phyloP scores from a whole-genome alignment of 257 asterid genomes.

The Rhazya stricta region DNA sequence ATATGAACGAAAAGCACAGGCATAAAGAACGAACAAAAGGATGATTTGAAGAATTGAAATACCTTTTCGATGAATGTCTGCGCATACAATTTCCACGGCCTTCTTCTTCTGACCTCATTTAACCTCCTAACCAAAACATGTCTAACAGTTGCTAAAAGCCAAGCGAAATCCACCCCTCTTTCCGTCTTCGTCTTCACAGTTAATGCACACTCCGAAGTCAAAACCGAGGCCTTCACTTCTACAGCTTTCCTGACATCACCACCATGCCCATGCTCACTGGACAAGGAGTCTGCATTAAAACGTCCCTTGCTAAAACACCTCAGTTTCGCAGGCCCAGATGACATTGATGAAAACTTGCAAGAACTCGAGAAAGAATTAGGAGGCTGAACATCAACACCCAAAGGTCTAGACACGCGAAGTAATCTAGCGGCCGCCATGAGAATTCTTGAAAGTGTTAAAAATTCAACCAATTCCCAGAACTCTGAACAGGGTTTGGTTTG shows the following conservation, averaged over 20 bases:
- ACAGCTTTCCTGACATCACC: conserved; percentile 27
- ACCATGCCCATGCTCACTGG: conserved; percentile 11
- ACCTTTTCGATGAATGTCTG: conserved; percentile 74
- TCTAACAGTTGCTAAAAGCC: conserved; percentile 22
- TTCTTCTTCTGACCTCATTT: conserved; percentile 24
- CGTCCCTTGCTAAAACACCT: conserved; percentile 29
- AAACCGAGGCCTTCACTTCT: conserved; percentile 33
- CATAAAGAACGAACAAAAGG: not conserved
- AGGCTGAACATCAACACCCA: conserved; percentile 12
- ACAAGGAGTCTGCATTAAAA: conserved; percentile 15
- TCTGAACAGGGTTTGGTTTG: not conserved
- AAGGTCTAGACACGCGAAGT: conserved; percentile 36
- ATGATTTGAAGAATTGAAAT: not conserved
- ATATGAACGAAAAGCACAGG: not conserved
- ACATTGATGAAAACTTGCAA: conserved; percentile 6
- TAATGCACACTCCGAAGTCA: conserved; percentile 20
- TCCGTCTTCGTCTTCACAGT: conserved; percentile 34
- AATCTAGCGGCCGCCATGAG: conserved; percentile 51
- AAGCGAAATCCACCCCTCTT: conserved; percentile 30
- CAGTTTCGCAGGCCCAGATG: conserved; percentile 16
- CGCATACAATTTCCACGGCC: conserved; percentile 37
- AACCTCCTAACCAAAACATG: conserved; percentile 24
- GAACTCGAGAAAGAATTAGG: conserved; percentile 9
- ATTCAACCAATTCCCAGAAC: not conserved
- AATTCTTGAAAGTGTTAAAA: not conserved